Evolutionary conservation across 2,329 filamentous ascomycete species (phyloP), one percentile per base, ranked within the genome.

Genomic region (Magnaporthales sp.): DNA sequence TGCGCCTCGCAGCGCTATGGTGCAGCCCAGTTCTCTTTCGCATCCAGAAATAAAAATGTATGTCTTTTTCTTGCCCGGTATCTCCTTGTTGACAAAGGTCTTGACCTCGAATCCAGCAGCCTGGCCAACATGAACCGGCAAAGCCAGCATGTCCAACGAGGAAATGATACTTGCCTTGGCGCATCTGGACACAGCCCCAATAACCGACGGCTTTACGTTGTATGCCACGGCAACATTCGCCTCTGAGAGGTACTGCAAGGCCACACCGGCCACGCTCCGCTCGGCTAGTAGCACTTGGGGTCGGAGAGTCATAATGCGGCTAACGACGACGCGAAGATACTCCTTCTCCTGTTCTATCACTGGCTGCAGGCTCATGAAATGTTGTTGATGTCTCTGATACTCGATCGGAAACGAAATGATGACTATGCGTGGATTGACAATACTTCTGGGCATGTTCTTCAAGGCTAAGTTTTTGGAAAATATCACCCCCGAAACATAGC

Each of bases 311-410:
- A 91, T 89, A 71, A 99, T 98, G 66, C 95, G 88, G 73, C 92
- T 93, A 30, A 99, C 93, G 67, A 99, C 86, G 73, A 97, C 95
- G 71, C 90, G 87, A 29, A 99, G 81, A 71, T 95, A 99, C 74
- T 99, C 95, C 70, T 91, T 90, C 78, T 99, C 96, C 76, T 99
- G 95, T 66, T 94, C 91, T 72, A 99, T 97, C 67, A 99, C 93
- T 54, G 94, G 94, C 72, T 98, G 93, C 64, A 99, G 80, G 72
- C 95, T 99, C 93, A 99, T 97, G 75, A 99, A 98, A 75, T 98
- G 93, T 69, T 92, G 86, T 74, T 94, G 89, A 71, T 97, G 93
- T 54, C 95, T 88, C 67, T 96, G 92, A 76, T 99, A 99, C 75
- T 99, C 95, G 67, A 99, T 92, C 0, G 95, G 89, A 74, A 99